Conservation (phyloP, 106 monocot genomes). For the Platanthera zijinensis region DNA sequence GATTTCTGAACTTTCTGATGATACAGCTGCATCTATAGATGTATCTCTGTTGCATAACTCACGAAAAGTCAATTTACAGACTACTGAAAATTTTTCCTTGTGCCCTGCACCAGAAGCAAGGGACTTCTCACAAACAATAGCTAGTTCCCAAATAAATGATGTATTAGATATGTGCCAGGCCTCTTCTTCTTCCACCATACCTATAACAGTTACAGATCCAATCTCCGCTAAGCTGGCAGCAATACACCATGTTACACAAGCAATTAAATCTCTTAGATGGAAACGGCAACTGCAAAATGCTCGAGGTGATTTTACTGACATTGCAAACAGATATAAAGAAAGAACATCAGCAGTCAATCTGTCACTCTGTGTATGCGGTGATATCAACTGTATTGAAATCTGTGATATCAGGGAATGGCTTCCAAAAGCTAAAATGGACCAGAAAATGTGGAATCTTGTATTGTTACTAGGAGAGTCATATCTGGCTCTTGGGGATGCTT, state of each 20-base stretch:
- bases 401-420: conserved; percentile 98
- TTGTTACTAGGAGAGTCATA: conserved; percentile 96
- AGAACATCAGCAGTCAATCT: conserved; percentile 25
- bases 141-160: conserved; percentile 14
- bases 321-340: conserved; percentile 30
- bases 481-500: conserved; percentile 88
- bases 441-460: conserved; percentile 94
- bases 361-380: conserved; percentile 78
- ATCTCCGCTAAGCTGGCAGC: conserved; percentile 93
- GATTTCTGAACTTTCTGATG: conserved; percentile 10
- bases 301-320: conserved; percentile 27
- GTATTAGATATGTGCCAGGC: conserved; percentile 35
- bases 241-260: conserved; percentile 97
- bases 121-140: conserved; percentile 10
- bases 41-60: conserved; percentile 9
- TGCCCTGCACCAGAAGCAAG: conserved; percentile 7
- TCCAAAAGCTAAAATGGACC: conserved; percentile 83
- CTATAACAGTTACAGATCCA: conserved; percentile 63
- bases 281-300: conserved; percentile 75
- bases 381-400: conserved; percentile 88
- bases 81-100: background rate
- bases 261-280: conserved; percentile 97
- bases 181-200: conserved; percentile 22
- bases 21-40: conserved; percentile 12
- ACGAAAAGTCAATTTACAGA: conserved; percentile 12